Percentiles rank a stretch among this genome's conserved stretches.
Conservation (phyloP, 2,329 filamentous ascomycete species). For the Tolypocladium tropicale region DNA sequence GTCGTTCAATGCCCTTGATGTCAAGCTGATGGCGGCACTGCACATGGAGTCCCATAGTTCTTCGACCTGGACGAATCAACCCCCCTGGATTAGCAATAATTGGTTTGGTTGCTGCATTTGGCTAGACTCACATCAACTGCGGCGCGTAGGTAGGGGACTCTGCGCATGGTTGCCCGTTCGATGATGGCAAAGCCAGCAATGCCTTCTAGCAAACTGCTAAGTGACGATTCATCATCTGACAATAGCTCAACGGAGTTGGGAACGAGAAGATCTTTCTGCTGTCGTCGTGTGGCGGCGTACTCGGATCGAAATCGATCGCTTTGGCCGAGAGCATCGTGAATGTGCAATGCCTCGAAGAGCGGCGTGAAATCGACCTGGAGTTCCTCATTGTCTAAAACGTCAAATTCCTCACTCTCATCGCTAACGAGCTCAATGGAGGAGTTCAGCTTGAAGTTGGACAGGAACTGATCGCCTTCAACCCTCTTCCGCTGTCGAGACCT, state of each 20-base stretch:
- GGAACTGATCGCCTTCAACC: slow-evolving; percentile 61
- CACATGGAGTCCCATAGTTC: slow-evolving; percentile 99
- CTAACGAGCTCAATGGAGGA: slow-evolving; percentile 92
- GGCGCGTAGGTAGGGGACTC: slow-evolving; percentile 72
- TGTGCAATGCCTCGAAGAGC: slow-evolving; percentile 89
- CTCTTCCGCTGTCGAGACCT: slow-evolving; percentile 75
- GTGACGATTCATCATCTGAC: slow-evolving; percentile 70
- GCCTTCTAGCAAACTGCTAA: slow-evolving; percentile 87
- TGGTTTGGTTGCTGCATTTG: neutral
- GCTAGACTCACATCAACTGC: slow-evolving; percentile 60
- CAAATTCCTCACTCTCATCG: slow-evolving; percentile 91
- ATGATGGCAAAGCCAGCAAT: slow-evolving; percentile 96
- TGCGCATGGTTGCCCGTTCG: slow-evolving; percentile 85
- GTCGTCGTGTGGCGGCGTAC: slow-evolving; percentile 81
- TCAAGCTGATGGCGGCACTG: slow-evolving; percentile 71
- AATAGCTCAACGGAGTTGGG: slow-evolving; percentile 66
- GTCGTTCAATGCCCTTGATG: slow-evolving; percentile 65
- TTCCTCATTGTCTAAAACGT: slow-evolving; percentile 91
- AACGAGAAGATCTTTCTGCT: slow-evolving; percentile 84
- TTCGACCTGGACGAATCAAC: slow-evolving; percentile 55
- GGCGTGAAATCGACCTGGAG: slow-evolving; percentile 91
- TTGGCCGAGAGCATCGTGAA: slow-evolving; percentile 88
- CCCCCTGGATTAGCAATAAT: neutral
- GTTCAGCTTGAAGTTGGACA: slow-evolving; percentile 82
- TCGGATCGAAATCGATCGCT: slow-evolving; percentile 83